These are phyloP conservation scores for Naegleria fowleri DNA, from an alignment of 208 protist species.

Conservation along the genomic window DNA sequence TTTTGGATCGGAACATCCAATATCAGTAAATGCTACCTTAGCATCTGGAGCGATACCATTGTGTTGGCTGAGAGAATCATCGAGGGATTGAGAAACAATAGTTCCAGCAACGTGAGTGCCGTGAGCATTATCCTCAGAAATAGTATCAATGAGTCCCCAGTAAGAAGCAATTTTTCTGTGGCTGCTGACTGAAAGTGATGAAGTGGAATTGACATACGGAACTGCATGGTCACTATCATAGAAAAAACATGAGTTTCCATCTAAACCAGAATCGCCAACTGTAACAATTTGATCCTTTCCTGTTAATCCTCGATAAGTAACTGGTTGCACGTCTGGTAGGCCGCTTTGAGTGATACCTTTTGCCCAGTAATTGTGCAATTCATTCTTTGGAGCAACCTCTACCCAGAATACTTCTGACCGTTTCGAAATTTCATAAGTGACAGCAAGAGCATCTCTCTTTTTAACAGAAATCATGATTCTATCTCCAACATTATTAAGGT, in stretches of 20 bases:
- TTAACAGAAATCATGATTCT: not conserved
- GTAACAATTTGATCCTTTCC: conserved; percentile 68
- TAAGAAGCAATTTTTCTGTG: conserved; percentile 74
- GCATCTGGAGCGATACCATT: conserved; percentile 69
- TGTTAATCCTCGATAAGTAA: conserved; percentile 39
- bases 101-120: conserved; percentile 74
- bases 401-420: not conserved
- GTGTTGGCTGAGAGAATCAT: conserved; percentile 38
- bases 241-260: conserved; percentile 75
- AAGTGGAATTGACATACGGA: conserved; percentile 57
- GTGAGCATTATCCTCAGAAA: not conserved
- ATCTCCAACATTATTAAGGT: not conserved
- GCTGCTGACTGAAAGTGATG: not conserved
- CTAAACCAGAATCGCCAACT: conserved; percentile 70
- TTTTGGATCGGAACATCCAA: not conserved
- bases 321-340: not conserved
- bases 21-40: conserved; percentile 63
- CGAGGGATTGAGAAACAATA: conserved; percentile 45
- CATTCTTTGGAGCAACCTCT: not conserved
- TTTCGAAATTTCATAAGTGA: not conserved
- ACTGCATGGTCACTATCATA: conserved; percentile 51
- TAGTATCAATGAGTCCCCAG: not conserved
- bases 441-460: not conserved
- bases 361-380: not conserved
- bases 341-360: not conserved